Evolutionary conservation across 2,329 filamentous ascomycete genomes (phyloP).

Genomic region (Pseudogymnoascus sp.): DNA sequence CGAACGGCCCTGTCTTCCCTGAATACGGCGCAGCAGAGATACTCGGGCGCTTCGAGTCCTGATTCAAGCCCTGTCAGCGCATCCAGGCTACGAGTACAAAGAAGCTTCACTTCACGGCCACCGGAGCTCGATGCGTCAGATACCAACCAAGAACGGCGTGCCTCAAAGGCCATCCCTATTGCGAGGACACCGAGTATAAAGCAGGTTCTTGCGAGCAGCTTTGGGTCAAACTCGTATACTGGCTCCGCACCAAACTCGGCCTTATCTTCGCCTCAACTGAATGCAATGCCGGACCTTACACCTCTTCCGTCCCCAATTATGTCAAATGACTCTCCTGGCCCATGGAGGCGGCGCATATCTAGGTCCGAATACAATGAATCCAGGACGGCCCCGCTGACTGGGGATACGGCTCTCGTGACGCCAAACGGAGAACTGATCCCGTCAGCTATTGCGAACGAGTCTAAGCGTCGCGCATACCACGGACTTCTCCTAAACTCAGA

Average conservation of each 20-base stretch:
- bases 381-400: slow-evolving; percentile 27
- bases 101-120: slow-evolving; percentile 19
- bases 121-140: slow-evolving; percentile 34
- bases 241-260: slow-evolving; percentile 57
- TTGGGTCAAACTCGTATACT: slow-evolving; percentile 36
- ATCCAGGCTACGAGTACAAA: slow-evolving; percentile 14
- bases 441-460: slow-evolving; percentile 44
- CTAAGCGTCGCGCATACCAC: slow-evolving; percentile 53
- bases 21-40: slow-evolving; percentile 18
- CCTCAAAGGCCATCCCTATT: slow-evolving; percentile 21
- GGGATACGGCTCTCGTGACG: slow-evolving; percentile 45
- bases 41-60: slow-evolving; percentile 34
- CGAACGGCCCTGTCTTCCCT: slow-evolving; percentile 25
- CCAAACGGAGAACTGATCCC: slow-evolving; percentile 48
- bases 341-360: slow-evolving; percentile 51
- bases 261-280: slow-evolving; percentile 67
- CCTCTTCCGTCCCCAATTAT: slow-evolving; percentile 72
- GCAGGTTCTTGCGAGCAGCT: slow-evolving; percentile 44
- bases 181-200: slow-evolving; percentile 57
- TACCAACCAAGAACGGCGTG: slow-evolving; percentile 40
- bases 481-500: slow-evolving; percentile 34
- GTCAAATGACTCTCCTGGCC: slow-evolving; percentile 57
- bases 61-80: slow-evolving; percentile 17
- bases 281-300: slow-evolving; percentile 71
- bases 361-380: slow-evolving; percentile 11